These are phyloP conservation scores for Alternaria gaisen DNA, from an alignment of 2,329 filamentous ascomycete species.

Conservation along the genomic window DNA sequence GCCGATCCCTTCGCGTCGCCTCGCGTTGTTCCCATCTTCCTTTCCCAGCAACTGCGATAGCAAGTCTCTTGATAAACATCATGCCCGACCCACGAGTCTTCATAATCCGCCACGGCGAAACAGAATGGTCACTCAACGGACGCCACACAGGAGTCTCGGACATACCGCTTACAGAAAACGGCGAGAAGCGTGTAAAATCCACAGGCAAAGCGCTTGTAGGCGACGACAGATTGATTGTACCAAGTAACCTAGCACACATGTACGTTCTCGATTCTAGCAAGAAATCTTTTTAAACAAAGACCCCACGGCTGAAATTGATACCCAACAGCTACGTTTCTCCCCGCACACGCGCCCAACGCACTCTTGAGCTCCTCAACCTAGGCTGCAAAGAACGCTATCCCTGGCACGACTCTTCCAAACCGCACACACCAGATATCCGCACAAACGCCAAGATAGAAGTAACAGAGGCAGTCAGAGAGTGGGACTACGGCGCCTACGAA, in stretches of 20 bases:
- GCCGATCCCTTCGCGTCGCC: not conserved
- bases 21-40: not conserved
- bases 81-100: conserved; percentile 61
- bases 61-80: not conserved
- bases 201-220: conserved; percentile 88
- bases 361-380: conserved; percentile 86
- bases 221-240: conserved; percentile 83
- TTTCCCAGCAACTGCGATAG: not conserved
- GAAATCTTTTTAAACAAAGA: not conserved
- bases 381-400: conserved; percentile 74
- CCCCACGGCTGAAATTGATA: not conserved
- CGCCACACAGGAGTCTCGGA: conserved; percentile 82
- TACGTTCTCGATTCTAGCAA: conserved; percentile 53
- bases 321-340: conserved; percentile 80
- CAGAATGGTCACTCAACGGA: conserved; percentile 90
- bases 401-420: conserved; percentile 61
- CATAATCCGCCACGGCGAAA: conserved; percentile 84
- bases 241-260: conserved; percentile 83
- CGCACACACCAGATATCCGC: conserved; percentile 30
- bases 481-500: conserved; percentile 72
- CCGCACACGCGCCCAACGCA: conserved; percentile 82
- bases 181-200: conserved; percentile 62
- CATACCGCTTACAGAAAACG: conserved; percentile 82
- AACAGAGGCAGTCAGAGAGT: conserved; percentile 65
- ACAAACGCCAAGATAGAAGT: conserved; percentile 57